Evolutionary conservation across 352 stramenopile genomes (phyloP).

Genomic region (Globisporangium abappressorium): DNA sequence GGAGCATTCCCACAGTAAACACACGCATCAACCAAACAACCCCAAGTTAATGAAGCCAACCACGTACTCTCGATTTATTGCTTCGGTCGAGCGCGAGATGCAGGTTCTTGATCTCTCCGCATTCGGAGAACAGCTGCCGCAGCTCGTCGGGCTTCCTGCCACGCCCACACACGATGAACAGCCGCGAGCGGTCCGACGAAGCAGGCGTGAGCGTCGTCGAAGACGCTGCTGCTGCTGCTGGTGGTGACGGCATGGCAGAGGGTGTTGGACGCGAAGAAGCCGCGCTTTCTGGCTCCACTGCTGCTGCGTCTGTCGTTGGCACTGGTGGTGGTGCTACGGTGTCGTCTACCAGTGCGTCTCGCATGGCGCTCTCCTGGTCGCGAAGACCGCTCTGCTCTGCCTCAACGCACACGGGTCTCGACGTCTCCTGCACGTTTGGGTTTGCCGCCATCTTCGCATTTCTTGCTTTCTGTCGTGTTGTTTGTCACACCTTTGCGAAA

Average conservation of each 20-base stretch:
- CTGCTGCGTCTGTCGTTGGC: neutral
- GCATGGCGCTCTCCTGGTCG: neutral
- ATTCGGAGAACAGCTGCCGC: slow-evolving; percentile 51
- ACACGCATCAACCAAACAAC: slow-evolving; percentile 1
- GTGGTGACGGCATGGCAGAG: neutral
- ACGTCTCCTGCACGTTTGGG: neutral
- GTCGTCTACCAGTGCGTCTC: neutral
- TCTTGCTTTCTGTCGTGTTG: neutral
- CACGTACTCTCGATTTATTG: slow-evolving; percentile 63
- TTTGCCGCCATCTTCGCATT: neutral
- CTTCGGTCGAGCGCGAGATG: slow-evolving; percentile 74
- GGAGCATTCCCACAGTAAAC: neutral
- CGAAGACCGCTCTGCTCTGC: neutral
- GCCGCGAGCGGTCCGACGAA: slow-evolving; percentile 19
- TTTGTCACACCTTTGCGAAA: neutral
- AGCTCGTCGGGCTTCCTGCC: slow-evolving; percentile 64
- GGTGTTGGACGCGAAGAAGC: neutral
- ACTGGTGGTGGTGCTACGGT: no score
- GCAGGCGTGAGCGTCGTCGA: neutral
- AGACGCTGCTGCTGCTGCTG: neutral
- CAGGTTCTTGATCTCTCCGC: slow-evolving; percentile 59
- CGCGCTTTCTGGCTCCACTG: neutral
- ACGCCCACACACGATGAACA: slow-evolving; percentile 77
- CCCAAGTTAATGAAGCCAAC: neutral
- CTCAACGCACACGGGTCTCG: neutral